Conservation (phyloP, 129 eudicot genomes). For the Pittosporum tobira region DNA sequence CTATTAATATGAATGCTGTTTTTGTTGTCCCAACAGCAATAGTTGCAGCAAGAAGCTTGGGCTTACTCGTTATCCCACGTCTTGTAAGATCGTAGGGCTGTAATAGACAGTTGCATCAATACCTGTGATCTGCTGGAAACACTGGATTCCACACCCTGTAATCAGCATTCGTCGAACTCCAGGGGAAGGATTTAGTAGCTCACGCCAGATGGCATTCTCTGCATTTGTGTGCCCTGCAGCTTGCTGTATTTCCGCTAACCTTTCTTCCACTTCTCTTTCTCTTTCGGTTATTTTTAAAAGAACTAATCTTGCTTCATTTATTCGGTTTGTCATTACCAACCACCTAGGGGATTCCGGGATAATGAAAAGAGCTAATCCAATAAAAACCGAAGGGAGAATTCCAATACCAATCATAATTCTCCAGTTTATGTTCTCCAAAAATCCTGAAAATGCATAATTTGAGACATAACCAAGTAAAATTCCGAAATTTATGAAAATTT, state of each 20-base stretch:
- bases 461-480: slow-evolving; percentile 73
- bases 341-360: slow-evolving; percentile 82
- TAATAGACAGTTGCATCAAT: slow-evolving; percentile 73
- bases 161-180: slow-evolving; percentile 51
- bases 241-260: slow-evolving; percentile 49
- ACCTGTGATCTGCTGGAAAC: slow-evolving; percentile 79
- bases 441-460: slow-evolving; percentile 58
- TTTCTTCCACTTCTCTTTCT: slow-evolving; percentile 48
- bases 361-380: slow-evolving; percentile 42
- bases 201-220: slow-evolving; percentile 49
- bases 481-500: slow-evolving; percentile 63
- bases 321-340: slow-evolving; percentile 48
- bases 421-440: slow-evolving; percentile 52
- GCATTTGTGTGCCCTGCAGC: slow-evolving; percentile 30
- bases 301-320: slow-evolving; percentile 56
- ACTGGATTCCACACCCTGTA: slow-evolving; percentile 54
- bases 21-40: slow-evolving; percentile 75
- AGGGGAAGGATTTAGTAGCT: slow-evolving; percentile 52
- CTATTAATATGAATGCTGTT: slow-evolving; percentile 42
- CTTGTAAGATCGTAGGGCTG: slow-evolving; percentile 51
- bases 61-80: slow-evolving; percentile 41
- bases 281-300: slow-evolving; percentile 36
- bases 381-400: slow-evolving; percentile 51
- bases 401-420: slow-evolving; percentile 70
- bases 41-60: slow-evolving; percentile 63